Evolutionary conservation across 2,329 filamentous ascomycete genomes (phyloP), one percentile per base, ranked within the genome.

Genomic region (Rachicladosporium sp.): DNA sequence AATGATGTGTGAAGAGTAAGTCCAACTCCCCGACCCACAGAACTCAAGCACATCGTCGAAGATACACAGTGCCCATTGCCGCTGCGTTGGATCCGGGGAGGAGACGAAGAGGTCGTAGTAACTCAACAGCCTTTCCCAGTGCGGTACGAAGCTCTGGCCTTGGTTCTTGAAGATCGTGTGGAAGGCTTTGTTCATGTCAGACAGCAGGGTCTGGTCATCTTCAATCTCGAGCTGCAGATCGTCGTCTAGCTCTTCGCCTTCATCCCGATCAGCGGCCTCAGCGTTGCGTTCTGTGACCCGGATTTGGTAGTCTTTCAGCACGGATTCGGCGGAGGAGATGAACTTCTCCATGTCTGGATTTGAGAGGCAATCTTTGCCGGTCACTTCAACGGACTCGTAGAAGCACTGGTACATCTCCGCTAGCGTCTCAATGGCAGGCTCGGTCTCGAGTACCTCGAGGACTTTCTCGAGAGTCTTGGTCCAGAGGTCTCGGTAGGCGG

Each of bases 331-430:
- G 1, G 82, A 81, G 47, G 87, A 80, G 51, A 96, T 89, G 61
- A 96, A 98, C 33, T 77, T 76, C 42, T 72, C 69, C 82, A 98
- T 88, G 59, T 94, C 82, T 31, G 80, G 72, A 31, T 72, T 68
- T 4, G 73, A 84, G 35, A 98, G 71, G 57, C 81, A 89, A 52
- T 83, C 78, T 62, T 84, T 85, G 44, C 89, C 89, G 48, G 93
- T 76, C 13, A 95, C 88, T 65, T 96, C 89, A 6, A 98, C 80
- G 19, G 86, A 94, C 62, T 98, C 91, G 61, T 98, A 98, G 69
- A 98, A 98, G 69, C 91, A 96, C 63, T 96, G 89, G 64, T 95
- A 98, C 86, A 98, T 95, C 65, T 96, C 91, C 2, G 91, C 89
- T 35, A 98, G 73, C 0, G 91, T 94, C 54, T 98, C 91, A 43